Evolutionary conservation across 768 basidiomycete species (phyloP), one percentile per base, ranked within the genome.

Genomic region (Termitomyces bulborhizus): DNA sequence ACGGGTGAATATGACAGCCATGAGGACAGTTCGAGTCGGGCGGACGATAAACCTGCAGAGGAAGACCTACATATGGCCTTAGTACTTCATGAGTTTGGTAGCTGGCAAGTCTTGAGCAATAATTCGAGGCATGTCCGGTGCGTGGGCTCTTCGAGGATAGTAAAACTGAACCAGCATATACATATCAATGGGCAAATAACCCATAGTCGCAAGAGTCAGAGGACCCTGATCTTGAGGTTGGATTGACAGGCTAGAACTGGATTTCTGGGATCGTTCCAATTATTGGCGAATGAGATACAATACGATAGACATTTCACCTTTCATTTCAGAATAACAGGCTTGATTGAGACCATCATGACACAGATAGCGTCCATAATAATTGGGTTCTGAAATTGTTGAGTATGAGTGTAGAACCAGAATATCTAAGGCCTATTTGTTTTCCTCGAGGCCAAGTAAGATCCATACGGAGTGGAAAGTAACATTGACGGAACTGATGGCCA

Each of bases 401-500:
- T 11, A 24, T 13, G 21, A 21, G 41, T 12, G 18, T 42, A 11
- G n/a, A 18, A 42, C 9, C 18, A 21, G 18, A 12, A 21, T 42
- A 42, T 42, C 18, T 11, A 24, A 42, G n/a, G 41, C 24, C 41
- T 9, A 21, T 24, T 24, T 42, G 21, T 42, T 42, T 41, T 18
- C n/a, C 41, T 42, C 41, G 41, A 42, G 15, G 47, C 60, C 62
- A 64, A 7, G 60, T 7, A 31, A 57, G 13, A 54, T 43, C 63
- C 63, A 63, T n/a, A 39, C 51, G 3, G 52, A 48, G 8, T 46
- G 44, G 45, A 57, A 64, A 13, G 48, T 57, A 63, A 13, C 60
- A 51, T 31, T 31, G 3, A 31, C 6, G 5, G 6, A 31, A 6
- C 29, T 31, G 29, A n/a, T n/a, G n/a, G 31, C 31, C 8, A 32